Conservation (phyloP, 495 filamentous ascomycete species). For the Lophiotrema nucula region DNA sequence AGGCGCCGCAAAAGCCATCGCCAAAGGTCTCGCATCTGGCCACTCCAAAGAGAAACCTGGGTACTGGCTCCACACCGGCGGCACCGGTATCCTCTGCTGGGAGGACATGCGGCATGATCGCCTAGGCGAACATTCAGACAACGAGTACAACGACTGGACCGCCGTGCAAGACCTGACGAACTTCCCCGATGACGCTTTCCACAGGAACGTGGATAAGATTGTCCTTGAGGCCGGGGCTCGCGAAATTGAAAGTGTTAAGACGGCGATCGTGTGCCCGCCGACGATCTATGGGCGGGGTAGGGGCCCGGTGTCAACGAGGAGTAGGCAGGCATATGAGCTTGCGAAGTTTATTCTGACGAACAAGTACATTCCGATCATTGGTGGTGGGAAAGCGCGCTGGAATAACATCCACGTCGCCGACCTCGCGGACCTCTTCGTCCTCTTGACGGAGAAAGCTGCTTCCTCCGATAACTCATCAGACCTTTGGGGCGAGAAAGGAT, state of each 20-base stretch:
- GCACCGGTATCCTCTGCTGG: slow-evolving; percentile 58
- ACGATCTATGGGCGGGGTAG: slow-evolving; percentile 77
- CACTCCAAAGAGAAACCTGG: slow-evolving; percentile 43
- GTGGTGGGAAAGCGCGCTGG: slow-evolving; percentile 65
- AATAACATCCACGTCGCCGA: slow-evolving; percentile 74
- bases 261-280: slow-evolving; percentile 73
- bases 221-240: slow-evolving; percentile 48
- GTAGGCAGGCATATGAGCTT: slow-evolving; percentile 62
- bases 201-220: slow-evolving; percentile 62
- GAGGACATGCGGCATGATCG: slow-evolving; percentile 50
- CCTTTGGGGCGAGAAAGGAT: slow-evolving; percentile 68
- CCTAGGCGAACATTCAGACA: slow-evolving; percentile 54
- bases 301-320: slow-evolving; percentile 61
- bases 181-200: slow-evolving; percentile 55
- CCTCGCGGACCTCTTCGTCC: slow-evolving; percentile 62
- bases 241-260: slow-evolving; percentile 48
- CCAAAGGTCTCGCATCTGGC: slow-evolving; percentile 40
- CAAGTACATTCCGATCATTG: slow-evolving; percentile 54
- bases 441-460: slow-evolving; percentile 60
- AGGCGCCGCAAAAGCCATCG: slow-evolving; percentile 31
- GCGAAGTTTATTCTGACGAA: slow-evolving; percentile 53
- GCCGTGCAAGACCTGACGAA: slow-evolving; percentile 55
- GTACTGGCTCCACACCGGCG: slow-evolving; percentile 63
- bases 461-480: slow-evolving; percentile 52
- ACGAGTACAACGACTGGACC: slow-evolving; percentile 58